Conservation (phyloP, 305 asterid genomes). For the Fraxinus nigra region DNA sequence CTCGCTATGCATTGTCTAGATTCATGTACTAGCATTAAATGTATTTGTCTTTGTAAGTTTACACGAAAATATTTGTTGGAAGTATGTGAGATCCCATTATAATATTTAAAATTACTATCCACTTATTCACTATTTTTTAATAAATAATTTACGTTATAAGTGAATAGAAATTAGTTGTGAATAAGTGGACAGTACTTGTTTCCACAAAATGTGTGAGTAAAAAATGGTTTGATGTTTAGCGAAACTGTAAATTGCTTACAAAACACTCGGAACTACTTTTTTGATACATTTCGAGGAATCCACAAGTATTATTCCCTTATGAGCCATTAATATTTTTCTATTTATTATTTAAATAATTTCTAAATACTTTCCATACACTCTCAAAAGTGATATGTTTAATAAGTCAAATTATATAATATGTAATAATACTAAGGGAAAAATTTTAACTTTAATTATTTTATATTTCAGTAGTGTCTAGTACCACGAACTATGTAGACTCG, state of each 20-base stretch:
- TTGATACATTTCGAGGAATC: neutral
- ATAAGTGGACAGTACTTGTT: neutral
- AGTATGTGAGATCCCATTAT: slow-evolving; percentile 16
- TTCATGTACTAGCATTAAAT: slow-evolving; percentile 20
- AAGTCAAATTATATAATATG: neutral
- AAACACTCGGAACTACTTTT: neutral
- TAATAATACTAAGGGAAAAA: neutral
- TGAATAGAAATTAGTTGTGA: no score
- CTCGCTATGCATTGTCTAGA: slow-evolving; percentile 26
- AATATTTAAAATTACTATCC: neutral
- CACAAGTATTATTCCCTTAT: no score
- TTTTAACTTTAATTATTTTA: neutral
- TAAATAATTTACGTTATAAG: no score
- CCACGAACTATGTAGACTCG: neutral
- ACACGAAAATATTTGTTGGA: slow-evolving; percentile 4
- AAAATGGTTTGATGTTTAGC: no score
- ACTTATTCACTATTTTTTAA: neutral
- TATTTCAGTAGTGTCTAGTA: no score
- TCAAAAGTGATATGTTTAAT: neutral
- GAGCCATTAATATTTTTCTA: neutral
- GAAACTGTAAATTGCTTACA: no score
- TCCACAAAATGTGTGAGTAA: neutral
- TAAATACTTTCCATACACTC: neutral
- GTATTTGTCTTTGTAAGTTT: slow-evolving; percentile 20
- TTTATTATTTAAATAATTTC: no score